Evolutionary conservation across 768 basidiomycete genomes (phyloP), one percentile per base, ranked within the genome.

Genomic region (Terana coerulea): DNA sequence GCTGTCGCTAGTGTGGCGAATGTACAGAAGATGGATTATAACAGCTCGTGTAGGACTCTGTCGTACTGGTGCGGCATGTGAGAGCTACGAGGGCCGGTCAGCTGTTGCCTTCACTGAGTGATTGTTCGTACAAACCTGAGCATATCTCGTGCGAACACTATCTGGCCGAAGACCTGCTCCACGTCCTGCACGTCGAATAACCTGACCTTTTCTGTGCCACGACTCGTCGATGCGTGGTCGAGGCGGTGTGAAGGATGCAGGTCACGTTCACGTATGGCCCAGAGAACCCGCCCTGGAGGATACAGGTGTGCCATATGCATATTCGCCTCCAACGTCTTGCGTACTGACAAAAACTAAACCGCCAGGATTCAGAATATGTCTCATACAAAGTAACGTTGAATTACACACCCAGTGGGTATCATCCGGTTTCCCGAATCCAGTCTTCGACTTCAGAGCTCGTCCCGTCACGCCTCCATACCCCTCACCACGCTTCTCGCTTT

Each of bases 311-410:
- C 69, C 72, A 76, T 79, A 43, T 81, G 64, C 89, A 92, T 91
- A 53, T 88, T 90, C 39, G 88, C 89, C 64, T 91, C 88, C 0
- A 92, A 75, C 2, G 89, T 91, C 73, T 88, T 91, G 39, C 90
- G 80, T 52, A 87, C 78, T 0, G 88, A 79, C 33, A 91, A 71
- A 61, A 92, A 89, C 90, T 91, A 61, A 91, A 89, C 90, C 91
- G 49, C 22, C 30, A 11, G 19, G 2, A 19, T 2, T 11, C 44
- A 55, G 30, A 5, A 31, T 11, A 21, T 14, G 12, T 42, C 43
- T 40, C n/a, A n/a, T n/a, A n/a, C 29, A 50, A 49, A 15, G 9
- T 42, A 15, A n/a, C n/a, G n/a, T n/a, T 11, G 3, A 22, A 2
- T 21, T 21, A 61, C 68, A 40, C 45, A 84, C 52, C 85, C 80